Conservation (phyloP, 257 asterid genomes). For the Paulownia fortunei region DNA sequence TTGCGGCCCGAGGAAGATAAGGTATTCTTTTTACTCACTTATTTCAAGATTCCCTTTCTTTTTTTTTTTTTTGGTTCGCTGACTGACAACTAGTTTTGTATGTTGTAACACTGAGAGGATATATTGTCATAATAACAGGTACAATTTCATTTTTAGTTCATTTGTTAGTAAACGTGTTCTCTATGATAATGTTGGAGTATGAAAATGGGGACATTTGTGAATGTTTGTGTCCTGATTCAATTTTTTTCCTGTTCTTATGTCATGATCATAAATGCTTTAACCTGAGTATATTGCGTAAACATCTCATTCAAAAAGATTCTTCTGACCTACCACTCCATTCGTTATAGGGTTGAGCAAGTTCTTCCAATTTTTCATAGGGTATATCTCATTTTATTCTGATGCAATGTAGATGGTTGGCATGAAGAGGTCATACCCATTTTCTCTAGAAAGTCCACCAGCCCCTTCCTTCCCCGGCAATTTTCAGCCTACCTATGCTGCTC, state of each 20-base stretch:
- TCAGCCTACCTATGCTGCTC: conserved; percentile 22
- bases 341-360: not conserved
- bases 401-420: conserved; percentile 54
- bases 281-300: not conserved
- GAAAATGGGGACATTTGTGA: not conserved
- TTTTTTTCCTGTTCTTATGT: not conserved
- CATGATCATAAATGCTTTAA: not conserved
- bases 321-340: not conserved
- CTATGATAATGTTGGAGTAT: not conserved
- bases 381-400: conserved; percentile 9
- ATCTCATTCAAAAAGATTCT: not conserved
- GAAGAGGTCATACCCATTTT: conserved; percentile 57
- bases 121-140: not conserved
- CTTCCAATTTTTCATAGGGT: not conserved
- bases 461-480: conserved; percentile 39
- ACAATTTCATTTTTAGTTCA: not conserved
- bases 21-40: conserved; percentile 34
- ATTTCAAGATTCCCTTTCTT: not conserved
- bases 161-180: not conserved
- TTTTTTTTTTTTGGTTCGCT: not conserved
- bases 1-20: conserved; percentile 66
- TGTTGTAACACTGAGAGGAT: not conserved
- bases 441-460: conserved; percentile 42
- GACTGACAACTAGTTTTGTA: not conserved
- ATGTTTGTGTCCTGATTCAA: not conserved